A percentile compares a stretch with the other conserved stretches of the same genome.
phyloP scores from a whole-genome alignment of 2,329 filamentous ascomycete species.

The Didymella pinodella region DNA sequence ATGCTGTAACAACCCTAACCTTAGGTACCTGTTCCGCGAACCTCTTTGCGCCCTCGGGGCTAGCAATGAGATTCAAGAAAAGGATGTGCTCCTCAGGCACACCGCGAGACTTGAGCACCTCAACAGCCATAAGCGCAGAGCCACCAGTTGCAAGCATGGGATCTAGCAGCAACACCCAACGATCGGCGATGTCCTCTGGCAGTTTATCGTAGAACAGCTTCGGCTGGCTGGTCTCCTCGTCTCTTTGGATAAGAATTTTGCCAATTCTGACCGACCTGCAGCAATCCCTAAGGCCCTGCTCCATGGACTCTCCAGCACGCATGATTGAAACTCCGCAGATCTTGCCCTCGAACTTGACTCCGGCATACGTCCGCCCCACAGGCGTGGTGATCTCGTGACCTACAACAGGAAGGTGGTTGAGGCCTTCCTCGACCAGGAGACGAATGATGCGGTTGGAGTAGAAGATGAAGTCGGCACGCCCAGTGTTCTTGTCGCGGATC shows the following conservation, averaged over 20 bases:
- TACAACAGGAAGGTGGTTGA: slow-evolving; percentile 94
- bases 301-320: slow-evolving; percentile 98
- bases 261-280: slow-evolving; percentile 97
- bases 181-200: slow-evolving; percentile 86
- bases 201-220: slow-evolving; percentile 98
- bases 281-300: slow-evolving; percentile 94
- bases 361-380: slow-evolving; percentile 85
- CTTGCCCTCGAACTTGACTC: slow-evolving; percentile 95
- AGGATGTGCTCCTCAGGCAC: slow-evolving; percentile 95
- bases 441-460: slow-evolving; percentile 99
- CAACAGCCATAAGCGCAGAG: slow-evolving; percentile 95
- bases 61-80: slow-evolving; percentile 97
- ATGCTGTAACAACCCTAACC: slow-evolving; percentile 90
- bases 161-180: slow-evolving; percentile 93
- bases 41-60: slow-evolving; percentile 86
- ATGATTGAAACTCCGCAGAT: slow-evolving; percentile 99
- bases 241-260: slow-evolving; percentile 96
- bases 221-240: slow-evolving; percentile 91
- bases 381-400: slow-evolving; percentile 90
- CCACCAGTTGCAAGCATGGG: slow-evolving; percentile 99
- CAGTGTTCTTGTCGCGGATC: slow-evolving; percentile 90
- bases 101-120: slow-evolving; percentile 86
- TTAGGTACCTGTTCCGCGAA: slow-evolving; percentile 91
- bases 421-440: slow-evolving; percentile 91
- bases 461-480: slow-evolving; percentile 97